These are phyloP conservation scores for Lentinula guzmanii DNA, from an alignment of 768 basidiomycete species.

Conservation along the genomic window DNA sequence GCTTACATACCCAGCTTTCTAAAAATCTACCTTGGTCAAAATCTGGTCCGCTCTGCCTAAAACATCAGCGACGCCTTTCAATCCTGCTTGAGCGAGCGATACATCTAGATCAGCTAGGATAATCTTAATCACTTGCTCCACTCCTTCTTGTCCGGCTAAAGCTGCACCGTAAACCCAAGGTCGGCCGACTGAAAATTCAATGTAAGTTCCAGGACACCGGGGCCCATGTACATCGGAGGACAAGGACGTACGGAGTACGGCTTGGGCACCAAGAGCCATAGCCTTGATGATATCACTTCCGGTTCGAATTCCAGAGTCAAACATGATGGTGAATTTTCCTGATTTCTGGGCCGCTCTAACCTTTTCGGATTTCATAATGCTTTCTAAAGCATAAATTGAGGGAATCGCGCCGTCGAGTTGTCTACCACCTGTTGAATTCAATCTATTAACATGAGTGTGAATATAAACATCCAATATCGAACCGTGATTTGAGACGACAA, in stretches of 20 bases:
- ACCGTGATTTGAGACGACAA: constrained; percentile 82
- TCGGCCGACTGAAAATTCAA: constrained; percentile 48
- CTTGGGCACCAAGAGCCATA: constrained; percentile 81
- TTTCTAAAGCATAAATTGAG: constrained; percentile 65
- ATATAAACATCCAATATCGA: neutral
- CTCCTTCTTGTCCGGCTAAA: constrained; percentile 64
- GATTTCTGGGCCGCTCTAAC: constrained; percentile 49
- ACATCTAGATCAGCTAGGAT: constrained; percentile 65
- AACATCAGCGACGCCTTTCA: constrained; percentile 51
- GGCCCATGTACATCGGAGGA: neutral
- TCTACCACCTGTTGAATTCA: constrained; percentile 45
- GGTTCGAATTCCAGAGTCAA: constrained; percentile 78
- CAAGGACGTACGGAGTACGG: constrained; percentile 52
- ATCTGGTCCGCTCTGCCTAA: constrained; percentile 33
- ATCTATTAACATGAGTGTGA: neutral
- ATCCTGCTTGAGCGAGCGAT: constrained; percentile 60
- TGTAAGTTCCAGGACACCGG: neutral
- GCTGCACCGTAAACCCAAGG: constrained; percentile 71
- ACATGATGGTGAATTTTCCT: constrained; percentile 64
- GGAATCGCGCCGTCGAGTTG: constrained; percentile 77
- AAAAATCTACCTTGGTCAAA: constrained; percentile 34
- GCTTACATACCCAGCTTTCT: neutral
- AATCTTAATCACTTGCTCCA: constrained; percentile 66
- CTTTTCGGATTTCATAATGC: constrained; percentile 57
- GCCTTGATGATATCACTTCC: constrained; percentile 84